Evolutionary conservation across 345 rosid species (phyloP).

Genomic region (Eucalyptus curtisii): DNA sequence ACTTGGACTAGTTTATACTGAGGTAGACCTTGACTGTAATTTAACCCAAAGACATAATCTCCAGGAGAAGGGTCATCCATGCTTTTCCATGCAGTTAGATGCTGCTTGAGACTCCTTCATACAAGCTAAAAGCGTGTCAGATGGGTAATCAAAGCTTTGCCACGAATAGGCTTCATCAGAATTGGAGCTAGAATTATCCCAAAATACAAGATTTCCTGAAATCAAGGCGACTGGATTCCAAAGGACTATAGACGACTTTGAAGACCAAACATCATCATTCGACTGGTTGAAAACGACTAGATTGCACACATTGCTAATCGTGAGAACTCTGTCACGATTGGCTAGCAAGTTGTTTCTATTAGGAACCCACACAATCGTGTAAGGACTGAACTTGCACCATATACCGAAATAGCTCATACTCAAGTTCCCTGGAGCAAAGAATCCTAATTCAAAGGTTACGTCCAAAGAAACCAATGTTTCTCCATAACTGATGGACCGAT

Average conservation of each 20-base stretch:
- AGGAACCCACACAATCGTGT: slow-evolving; percentile 22
- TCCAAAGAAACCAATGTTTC: neutral
- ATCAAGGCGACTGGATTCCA: slow-evolving; percentile 10
- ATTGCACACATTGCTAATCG: neutral
- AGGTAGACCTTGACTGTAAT: neutral
- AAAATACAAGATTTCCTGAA: slow-evolving; percentile 19
- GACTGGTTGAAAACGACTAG: slow-evolving; percentile 1
- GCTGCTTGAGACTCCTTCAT: slow-evolving; percentile 10
- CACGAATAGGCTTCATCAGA: slow-evolving; percentile 2
- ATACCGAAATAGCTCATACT: slow-evolving; percentile 18
- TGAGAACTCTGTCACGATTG: neutral
- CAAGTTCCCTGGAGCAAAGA: slow-evolving; percentile 5
- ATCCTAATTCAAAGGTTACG: slow-evolving; percentile 2
- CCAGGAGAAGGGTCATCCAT: slow-evolving; percentile 15
- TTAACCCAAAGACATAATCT: slow-evolving; percentile 4
- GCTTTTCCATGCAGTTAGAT: slow-evolving; percentile 15
- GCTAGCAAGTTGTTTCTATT: slow-evolving; percentile 21
- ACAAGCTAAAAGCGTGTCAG: slow-evolving; percentile 19
- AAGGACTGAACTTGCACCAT: slow-evolving; percentile 6
- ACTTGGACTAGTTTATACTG: neutral
- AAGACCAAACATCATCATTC: slow-evolving; percentile 4
- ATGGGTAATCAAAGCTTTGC: slow-evolving; percentile 30
- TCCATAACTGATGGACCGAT: neutral
- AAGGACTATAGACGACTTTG: neutral
- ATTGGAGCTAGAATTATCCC: neutral